Evolutionary conservation across 495 filamentous ascomycete species (phyloP).

Genomic region (Hyaloscypha finlandica): DNA sequence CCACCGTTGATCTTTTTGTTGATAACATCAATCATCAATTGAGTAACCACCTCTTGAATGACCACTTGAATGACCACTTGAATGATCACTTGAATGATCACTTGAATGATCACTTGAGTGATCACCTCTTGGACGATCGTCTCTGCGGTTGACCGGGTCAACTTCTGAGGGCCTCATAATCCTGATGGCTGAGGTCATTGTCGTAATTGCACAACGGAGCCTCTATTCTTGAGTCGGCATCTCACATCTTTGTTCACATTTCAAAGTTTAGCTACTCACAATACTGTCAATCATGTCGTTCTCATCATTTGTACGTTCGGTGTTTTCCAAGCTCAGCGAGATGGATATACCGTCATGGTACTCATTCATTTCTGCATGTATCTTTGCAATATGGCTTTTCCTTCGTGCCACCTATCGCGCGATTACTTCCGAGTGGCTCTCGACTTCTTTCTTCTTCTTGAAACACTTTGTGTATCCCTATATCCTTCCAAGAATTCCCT

Average conservation of each 20-base stretch:
- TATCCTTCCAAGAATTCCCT: conserved; percentile 18
- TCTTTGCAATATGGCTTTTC: conserved; percentile 21
- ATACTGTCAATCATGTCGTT: conserved; percentile 19
- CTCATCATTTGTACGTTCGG: conserved; percentile 3
- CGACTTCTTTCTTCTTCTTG: conserved; percentile 10
- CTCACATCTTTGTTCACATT: too few species aligned
- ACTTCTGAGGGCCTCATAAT: too few species aligned
- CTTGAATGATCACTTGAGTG: background rate
- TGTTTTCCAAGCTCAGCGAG: conserved; percentile 7
- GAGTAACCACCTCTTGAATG: background rate
- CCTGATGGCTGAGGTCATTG: too few species aligned
- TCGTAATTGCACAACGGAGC: too few species aligned
- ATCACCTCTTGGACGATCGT: background rate
- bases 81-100: background rate
- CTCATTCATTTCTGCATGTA: conserved; percentile 17
- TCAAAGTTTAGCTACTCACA: background rate
- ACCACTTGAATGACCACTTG: conserved; percentile 9
- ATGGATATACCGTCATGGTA: conserved; percentile 22
- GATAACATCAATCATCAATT: too few species aligned
- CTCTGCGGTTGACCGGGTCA: too few species aligned
- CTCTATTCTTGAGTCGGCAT: too few species aligned
- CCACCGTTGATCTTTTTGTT: too few species aligned
- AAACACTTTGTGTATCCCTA: conserved; percentile 25
- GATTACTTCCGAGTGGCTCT: conserved; percentile 12
- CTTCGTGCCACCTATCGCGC: conserved; percentile 13